Base-by-base conservation (phyloP, 2,329 filamentous ascomycete genomes). In the Diaporthe sp. region DNA sequence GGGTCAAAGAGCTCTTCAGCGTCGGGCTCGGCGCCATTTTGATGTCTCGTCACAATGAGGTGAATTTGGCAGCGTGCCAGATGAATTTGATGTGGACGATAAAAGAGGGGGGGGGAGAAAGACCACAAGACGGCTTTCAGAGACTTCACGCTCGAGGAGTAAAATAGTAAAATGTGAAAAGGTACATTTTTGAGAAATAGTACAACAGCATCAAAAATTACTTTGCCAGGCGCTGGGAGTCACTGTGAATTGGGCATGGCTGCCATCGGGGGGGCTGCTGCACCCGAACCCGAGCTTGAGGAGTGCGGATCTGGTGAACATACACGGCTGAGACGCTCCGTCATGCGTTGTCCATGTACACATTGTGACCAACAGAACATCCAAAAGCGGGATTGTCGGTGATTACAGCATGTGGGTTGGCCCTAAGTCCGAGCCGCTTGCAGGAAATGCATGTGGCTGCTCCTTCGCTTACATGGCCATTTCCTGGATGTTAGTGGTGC, bases 1-100 rank as follows among this genome's bases (percentile, higher is more conserved):
- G 79, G 12, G 75, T 74, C n/a, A 76, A 56, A 25, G 27, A 30
- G 44, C 72, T 73, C 22, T 65, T 59, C 17, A 63, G 44, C 6
- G 50, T 51, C 10, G 68, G 61, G n/a, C 39, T 9, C 25, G 59
- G 59, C 27, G 59, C 25, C 59, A 65, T 65, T 3, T 8, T 65
- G 39, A 22, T 30, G 10, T 65, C 10, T 58, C 15, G 32, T 37
- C 22, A 39, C 19, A 22, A 37, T 32, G 4, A 15, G 55, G 2
- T n/a, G 19, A 2, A 25, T n/a, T 13, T 8, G 22, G 19, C 10
- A 58, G 19, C 30, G 22, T 5, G 12, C 12, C 5, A 37, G 19
- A 10, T 39, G 55, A 58, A 37, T 2, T 37, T 0, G 10, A 39
- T 1, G 6, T 56, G 7, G 30, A 39, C 10, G 55, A 25, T 37